Percentiles rank a stretch among this genome's conserved stretches.
These are phyloP conservation scores for Leccinum pachyderme DNA, from an alignment of 1,284 basidiomycete genomes.

Conservation along the genomic window DNA sequence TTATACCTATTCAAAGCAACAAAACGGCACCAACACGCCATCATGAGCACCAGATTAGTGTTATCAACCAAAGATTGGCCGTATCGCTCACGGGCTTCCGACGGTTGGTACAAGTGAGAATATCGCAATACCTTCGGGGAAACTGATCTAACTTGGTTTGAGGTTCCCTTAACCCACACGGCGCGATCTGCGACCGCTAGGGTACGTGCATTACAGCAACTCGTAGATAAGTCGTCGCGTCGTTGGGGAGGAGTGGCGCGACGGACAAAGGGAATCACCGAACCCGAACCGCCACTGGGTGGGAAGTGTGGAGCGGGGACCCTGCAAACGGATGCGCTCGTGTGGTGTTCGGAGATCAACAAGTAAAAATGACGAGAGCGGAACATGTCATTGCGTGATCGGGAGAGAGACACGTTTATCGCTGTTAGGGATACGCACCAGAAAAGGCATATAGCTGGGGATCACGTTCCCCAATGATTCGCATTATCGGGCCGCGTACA, in stretches of 20 bases:
- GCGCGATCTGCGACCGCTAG: background rate
- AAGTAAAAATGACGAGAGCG: too few species aligned
- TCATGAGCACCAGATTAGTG: background rate
- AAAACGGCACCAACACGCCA: background rate
- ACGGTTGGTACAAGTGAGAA: background rate
- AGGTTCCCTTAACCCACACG: background rate
- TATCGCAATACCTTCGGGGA: background rate
- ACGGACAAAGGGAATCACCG: background rate
- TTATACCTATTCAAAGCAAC: too few species aligned
- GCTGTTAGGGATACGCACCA: too few species aligned
- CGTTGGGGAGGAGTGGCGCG: background rate
- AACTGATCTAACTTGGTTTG: background rate
- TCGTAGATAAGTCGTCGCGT: background rate
- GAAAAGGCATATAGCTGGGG: too few species aligned
- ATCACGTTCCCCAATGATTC: too few species aligned
- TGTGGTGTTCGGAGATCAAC: background rate
- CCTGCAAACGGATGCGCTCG: background rate
- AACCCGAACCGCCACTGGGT: background rate
- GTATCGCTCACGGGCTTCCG: background rate
- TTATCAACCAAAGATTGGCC: background rate
- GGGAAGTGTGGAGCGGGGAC: background rate
- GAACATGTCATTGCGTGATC: too few species aligned
- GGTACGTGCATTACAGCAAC: background rate
- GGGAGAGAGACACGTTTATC: too few species aligned
- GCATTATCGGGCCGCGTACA: too few species aligned